Base-by-base conservation (phyloP, 768 basidiomycete genomes). In the Paxillus involutus region DNA sequence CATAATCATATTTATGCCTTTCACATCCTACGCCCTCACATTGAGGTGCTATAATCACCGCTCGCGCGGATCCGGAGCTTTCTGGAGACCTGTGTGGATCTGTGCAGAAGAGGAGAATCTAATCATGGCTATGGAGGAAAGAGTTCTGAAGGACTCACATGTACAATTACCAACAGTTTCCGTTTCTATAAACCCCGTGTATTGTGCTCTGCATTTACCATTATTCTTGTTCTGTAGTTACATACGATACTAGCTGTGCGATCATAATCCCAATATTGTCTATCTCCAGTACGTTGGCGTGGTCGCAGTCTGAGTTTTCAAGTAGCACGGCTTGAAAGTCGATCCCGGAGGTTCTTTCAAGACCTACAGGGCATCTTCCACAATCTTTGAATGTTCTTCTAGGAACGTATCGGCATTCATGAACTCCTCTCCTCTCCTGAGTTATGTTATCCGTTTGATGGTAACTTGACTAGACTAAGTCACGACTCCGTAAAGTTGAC, bases 71-170 rank as follows among this genome's bases (percentile, higher is more conserved):
- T 49, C 40, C n/a, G 40, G 48, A 32, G 26, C 47, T 56, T 39
- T 51, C 49, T 55, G 53, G 57, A 49, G 48, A 12, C 45, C 14
- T 35, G 35, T 35, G 45, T 21, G 24, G 51, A 24, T 43, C 43
- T 48, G 17, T 42, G 44, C 44, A 10, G 40, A 50, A 37, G 44
- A 49, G 21, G 36, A 30, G 39, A 12, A 58, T 55, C 49, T 68
- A 65, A 66, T 65, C 55, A 49, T 52, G 49, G 36, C 33, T 17
- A 33, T 59, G 46, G 17, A 55, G 42, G 57, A 57, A 63, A 61
- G 58, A 35, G 3, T 35, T 12, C 35, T 3, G 65, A 62, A 60
- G 53, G 39, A 54, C 55, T 40, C 46, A 40, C 55, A 49, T 26
- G 26, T 26, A 42, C 21, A 16, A 51, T 35, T 61, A 26, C 26